Evolutionary conservation across 768 basidiomycete species (phyloP), one percentile per base, ranked within the genome.

Genomic region (Candolleomyces aberdarensis): DNA sequence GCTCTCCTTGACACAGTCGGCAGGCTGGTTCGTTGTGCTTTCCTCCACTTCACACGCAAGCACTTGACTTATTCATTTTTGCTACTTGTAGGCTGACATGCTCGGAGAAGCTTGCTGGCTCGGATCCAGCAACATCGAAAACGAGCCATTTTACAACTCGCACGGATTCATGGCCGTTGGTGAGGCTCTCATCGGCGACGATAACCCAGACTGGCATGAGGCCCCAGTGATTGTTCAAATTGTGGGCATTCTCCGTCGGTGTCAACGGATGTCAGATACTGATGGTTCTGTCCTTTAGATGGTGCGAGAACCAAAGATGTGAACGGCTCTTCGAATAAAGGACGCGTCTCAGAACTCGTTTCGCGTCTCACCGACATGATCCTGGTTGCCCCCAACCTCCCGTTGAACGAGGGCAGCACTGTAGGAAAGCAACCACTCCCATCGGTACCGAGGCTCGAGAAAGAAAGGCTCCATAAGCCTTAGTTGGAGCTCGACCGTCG

Each of bases 101-200:
- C 47, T 36, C 36, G 36, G 36, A 32, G 44, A 46, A 48, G 49
- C 29, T 19, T 41, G 41, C 20, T 61, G 60, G 60, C 60, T 61
- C 43, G 22, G 36, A 11, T 61, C 60, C 13, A 61, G 60, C 46
- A 61, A 61, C 36, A 29, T 49, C 9, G 47, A 43, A n/a, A 61
- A 61, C 22, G 54, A 53, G 15, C 26, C 51, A n/a, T 61, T 61
- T 22, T 61, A 61, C 60, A 61, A 61, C 43, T 55, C 20, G 26
- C 43, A 55, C 55, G 60, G 60, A 6, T 56, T 61, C 44, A 9
- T 31, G 15, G 47, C 60, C 19, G 53, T 56, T 41, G 54, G 32
- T 47, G 19, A 48, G 19, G n/a, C 47, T 47, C 14, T 32, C 36
- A 32, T 61, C 43, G 60, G 60, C 44, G 60, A 47, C 20, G 54